Base-by-base conservation (phyloP, 495 filamentous ascomycete genomes). In the Elaphomyces granulatus region DNA sequence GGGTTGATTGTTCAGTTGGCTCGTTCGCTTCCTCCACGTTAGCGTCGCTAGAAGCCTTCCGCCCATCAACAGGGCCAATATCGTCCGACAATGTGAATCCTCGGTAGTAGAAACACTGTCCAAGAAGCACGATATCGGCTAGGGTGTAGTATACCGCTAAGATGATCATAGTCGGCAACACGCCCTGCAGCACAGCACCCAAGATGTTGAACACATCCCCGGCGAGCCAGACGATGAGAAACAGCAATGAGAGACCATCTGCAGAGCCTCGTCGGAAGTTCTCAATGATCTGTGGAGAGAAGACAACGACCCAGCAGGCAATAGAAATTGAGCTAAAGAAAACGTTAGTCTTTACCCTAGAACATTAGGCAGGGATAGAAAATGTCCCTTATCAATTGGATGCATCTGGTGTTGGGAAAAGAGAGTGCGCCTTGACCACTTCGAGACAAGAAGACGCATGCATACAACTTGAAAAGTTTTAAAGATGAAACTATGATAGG, bases 131-230 rank as follows among this genome's bases (percentile, higher is more conserved):
- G 16, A 95, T 70, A 53, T 96, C 90, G 39, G 90, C 88, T 18
- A 94, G 63, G 16, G 88, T 94, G 56, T 98, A 95, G 55, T 98
- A 98, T 1, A 95, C 70, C 0, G 90, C 90, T 18, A 98, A 67
- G 32, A 95, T 95, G 36, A 83, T 76, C 90, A 98, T 98, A 0
- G 90, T 98, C 4, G 90, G 88, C 26, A 96, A 60, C 6, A 98
- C 88, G 15, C 85, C 83, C 53, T 98, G 90, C n/a, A 95, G 48
- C 3, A 94, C 74, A 12, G 86, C 83, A 3, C 90, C 90, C 2
- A 94, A 69, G 36, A 98, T 87, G 52, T 98, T 98, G 67, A 94
- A 98, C 32, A 96, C 74, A 78, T 98, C 90, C 15, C 90, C 90
- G 3, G 78, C 67, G 3, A 94, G 68, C 90, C 90, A 98, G 43